Evolutionary conservation across 139 green algal species (phyloP), one percentile per base, ranked within the genome.

Genomic region (Chlamydomonas schloesseri): DNA sequence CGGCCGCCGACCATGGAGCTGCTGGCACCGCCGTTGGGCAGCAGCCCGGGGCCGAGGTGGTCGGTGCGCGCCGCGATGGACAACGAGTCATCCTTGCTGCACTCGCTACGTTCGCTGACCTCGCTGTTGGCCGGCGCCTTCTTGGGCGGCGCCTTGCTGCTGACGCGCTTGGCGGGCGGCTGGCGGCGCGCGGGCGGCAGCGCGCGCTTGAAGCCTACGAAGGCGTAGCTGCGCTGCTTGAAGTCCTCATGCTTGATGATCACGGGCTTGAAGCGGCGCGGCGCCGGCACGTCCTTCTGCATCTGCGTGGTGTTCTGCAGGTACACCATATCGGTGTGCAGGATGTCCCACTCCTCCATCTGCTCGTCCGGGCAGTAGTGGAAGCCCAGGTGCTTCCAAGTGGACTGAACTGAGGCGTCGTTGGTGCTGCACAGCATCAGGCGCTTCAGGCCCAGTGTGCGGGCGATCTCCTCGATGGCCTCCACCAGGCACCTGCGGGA

Each of bases 231-330:
- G 37, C 95, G 91, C 74, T 95, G 90, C 36, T 81, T 73, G 75
- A 95, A 93, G 47, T 76, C 60, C 58, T 92, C 84, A 64, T 98
- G 96, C 86, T 83, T 81, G 60, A 98, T 88, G 2, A 95, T 65
- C 0, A 98, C 46, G 31, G 93, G 77, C 64, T 77, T 88, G 90
- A 93, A 95, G 13, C 75, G 73, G 21, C 65, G 76, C 5, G 80
- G 70, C 10, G 86, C 87, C 5, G 90, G 89, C 78, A 98, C 90
- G 29, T 90, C 81, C 88, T 98, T 98, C 84, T 96, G 89, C 96
- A 98, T 98, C 90, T 97, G 93, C 15, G 83, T 89, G 9, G 95
- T 98, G 91, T 98, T 98, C 90, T 97, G 95, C 95, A 99, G 97
- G 93, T 98, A 95, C 74, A 98, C 90, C 37, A 98, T 88, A 87